Evolutionary conservation across 2,329 filamentous ascomycete genomes (phyloP).

Genomic region (Arthrobotrys sinensis): DNA sequence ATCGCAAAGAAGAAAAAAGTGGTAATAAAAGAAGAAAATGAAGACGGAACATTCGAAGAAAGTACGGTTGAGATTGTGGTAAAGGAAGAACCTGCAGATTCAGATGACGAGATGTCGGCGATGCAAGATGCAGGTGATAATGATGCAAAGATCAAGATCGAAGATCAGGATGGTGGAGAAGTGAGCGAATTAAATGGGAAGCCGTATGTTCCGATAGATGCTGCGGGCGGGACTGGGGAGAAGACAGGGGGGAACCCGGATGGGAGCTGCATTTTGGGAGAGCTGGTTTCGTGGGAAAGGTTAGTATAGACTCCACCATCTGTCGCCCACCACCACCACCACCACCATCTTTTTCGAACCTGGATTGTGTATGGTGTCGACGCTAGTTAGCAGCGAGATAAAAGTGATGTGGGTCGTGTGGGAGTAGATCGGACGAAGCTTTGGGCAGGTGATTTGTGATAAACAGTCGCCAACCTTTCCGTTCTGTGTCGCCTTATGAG

Average conservation of each 20-base stretch:
- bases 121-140: slow-evolving; percentile 27
- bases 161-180: slow-evolving; percentile 26
- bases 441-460: slow-evolving; percentile 9
- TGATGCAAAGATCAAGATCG: slow-evolving; percentile 36
- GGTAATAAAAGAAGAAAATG: slow-evolving; percentile 45
- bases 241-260: slow-evolving; percentile 57
- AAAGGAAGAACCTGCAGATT: slow-evolving; percentile 47
- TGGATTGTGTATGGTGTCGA: too few relatives aligned
- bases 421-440: slow-evolving; percentile 21
- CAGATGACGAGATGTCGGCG: slow-evolving; percentile 37
- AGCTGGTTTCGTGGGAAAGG: slow-evolving; percentile 55
- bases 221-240: slow-evolving; percentile 58
- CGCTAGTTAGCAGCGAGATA: too few relatives aligned
- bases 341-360: background rate
- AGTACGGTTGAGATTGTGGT: slow-evolving; percentile 32
- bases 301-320: slow-evolving; percentile 25
- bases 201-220: slow-evolving; percentile 60
- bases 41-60: slow-evolving; percentile 44
- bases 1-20: slow-evolving; percentile 37
- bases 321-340: background rate
- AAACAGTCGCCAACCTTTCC: background rate
- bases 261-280: slow-evolving; percentile 58
- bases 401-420: slow-evolving; percentile 21
- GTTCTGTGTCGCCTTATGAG: slow-evolving; percentile 9
- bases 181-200: slow-evolving; percentile 57